phyloP scores from a whole-genome alignment of 345 rosid species.

The Brassica cretica region DNA sequence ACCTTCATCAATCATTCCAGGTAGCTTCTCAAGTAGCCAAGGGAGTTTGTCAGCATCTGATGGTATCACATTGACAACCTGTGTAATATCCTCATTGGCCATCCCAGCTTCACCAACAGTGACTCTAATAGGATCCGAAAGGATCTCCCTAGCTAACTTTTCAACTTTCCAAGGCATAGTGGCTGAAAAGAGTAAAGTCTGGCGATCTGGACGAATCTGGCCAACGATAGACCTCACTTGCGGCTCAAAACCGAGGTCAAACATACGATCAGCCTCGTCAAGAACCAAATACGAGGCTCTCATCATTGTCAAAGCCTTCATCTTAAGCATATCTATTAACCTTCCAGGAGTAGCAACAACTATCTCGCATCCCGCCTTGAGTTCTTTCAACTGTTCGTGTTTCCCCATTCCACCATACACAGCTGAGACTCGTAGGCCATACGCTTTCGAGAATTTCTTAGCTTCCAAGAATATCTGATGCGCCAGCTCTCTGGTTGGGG shows the following conservation, averaged over 20 bases:
- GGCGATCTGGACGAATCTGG: slow-evolving; percentile 95
- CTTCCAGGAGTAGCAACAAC: slow-evolving; percentile 99
- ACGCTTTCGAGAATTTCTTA: slow-evolving; percentile 84
- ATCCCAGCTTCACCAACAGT: slow-evolving; percentile 92
- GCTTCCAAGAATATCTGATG: slow-evolving; percentile 92
- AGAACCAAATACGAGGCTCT: slow-evolving; percentile 90
- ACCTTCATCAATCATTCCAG: slow-evolving; percentile 89
- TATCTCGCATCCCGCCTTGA: slow-evolving; percentile 92
- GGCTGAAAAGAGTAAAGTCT: slow-evolving; percentile 90
- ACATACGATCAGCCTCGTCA: slow-evolving; percentile 98
- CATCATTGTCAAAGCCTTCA: slow-evolving; percentile 81
- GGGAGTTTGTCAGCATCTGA: slow-evolving; percentile 87
- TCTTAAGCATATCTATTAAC: slow-evolving; percentile 87
- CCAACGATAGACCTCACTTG: slow-evolving; percentile 92
- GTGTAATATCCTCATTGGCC: slow-evolving; percentile 96
- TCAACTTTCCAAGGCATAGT: slow-evolving; percentile 95
- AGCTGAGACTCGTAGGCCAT: slow-evolving; percentile 86
- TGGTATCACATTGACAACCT: slow-evolving; percentile 82
- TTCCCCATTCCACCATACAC: slow-evolving; percentile 99
- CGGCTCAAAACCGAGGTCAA: slow-evolving; percentile 98
- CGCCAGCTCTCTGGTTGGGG: slow-evolving; percentile 96
- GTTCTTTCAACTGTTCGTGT: slow-evolving; percentile 94
- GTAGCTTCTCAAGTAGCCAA: slow-evolving; percentile 96
- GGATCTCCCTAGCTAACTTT: slow-evolving; percentile 88
- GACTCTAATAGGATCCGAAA: slow-evolving; percentile 85